Percentiles rank a stretch among this genome's conserved stretches.
Evolutionary conservation across 768 basidiomycete species (phyloP).

Genomic region (Hysterangium stoloniferum): DNA sequence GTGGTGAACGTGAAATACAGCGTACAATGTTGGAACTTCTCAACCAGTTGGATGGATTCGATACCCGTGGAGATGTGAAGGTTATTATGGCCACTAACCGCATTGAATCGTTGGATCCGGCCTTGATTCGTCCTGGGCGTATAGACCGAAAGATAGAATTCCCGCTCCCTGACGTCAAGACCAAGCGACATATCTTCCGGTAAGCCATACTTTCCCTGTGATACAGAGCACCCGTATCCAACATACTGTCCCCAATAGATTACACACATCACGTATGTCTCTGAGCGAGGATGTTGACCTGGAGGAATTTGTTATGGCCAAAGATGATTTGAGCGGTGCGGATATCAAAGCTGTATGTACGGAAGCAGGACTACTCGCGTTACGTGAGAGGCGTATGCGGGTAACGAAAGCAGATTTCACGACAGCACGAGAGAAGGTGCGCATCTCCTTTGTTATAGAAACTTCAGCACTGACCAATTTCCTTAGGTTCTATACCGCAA

Average conservation of each 20-base stretch:
- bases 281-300: constrained; percentile 81
- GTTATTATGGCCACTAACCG: constrained; percentile 99
- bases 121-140: constrained; percentile 95
- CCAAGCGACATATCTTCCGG: constrained; percentile 98
- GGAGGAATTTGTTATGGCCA: constrained; percentile 91
- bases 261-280: constrained; percentile 95
- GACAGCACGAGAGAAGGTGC: constrained; percentile 85
- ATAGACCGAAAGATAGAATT: constrained; percentile 99
- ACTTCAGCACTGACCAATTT: constrained; percentile 13
- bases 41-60: constrained; percentile 99
- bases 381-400: constrained; percentile 91
- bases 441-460: neutral
- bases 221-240: neutral
- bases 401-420: constrained; percentile 90
- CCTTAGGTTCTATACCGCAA: constrained; percentile 82
- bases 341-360: constrained; percentile 99
- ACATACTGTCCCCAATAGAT: constrained; percentile 29
- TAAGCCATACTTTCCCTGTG: constrained; percentile 24
- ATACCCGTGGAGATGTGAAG: constrained; percentile 98
- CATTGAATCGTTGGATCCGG: constrained; percentile 96
- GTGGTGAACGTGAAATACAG: constrained; percentile 98
- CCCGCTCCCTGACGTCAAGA: constrained; percentile 95
- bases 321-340: constrained; percentile 94
- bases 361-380: constrained; percentile 92
- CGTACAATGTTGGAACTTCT: constrained; percentile 98